A percentile compares a stretch with the other conserved stretches of the same genome.
Conservation (phyloP, 257 asterid species). For the Solanum clarkiae region DNA sequence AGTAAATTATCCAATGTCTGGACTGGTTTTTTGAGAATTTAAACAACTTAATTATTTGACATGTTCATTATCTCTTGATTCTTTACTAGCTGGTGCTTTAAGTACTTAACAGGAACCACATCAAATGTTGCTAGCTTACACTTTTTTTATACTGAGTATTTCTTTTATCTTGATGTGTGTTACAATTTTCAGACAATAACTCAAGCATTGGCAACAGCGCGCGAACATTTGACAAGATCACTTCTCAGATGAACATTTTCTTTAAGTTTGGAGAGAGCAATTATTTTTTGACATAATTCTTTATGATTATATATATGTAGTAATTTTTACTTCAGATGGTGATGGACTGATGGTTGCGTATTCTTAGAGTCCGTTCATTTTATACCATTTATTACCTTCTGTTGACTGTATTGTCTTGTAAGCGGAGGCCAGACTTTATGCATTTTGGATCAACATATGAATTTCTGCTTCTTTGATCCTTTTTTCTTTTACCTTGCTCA, state of each 20-base stretch:
- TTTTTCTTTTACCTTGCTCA: not conserved
- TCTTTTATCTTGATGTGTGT: not conserved
- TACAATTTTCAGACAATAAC: constrained; percentile 41
- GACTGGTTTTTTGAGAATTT: not conserved
- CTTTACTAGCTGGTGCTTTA: not conserved
- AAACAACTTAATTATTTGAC: not conserved
- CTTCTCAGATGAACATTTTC: constrained; percentile 37
- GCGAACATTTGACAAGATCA: constrained; percentile 68
- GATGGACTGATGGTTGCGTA: not conserved
- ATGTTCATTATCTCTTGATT: not conserved
- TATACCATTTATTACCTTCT: not conserved
- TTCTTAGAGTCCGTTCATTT: not conserved
- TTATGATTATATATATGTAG: not conserved
- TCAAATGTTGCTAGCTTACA: not conserved
- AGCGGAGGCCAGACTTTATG: not conserved
- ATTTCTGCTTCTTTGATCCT: not conserved
- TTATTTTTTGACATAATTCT: not conserved
- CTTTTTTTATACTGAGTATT: not conserved
- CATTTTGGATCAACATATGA: not conserved
- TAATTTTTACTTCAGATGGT: not conserved
- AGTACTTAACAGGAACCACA: not conserved
- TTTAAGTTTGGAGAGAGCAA: not conserved
- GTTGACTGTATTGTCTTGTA: not conserved
- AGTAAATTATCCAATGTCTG: not conserved
- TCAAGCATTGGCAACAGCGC: constrained; percentile 78